Evolutionary conservation across 305 asterid genomes (phyloP), one percentile per base, ranked within the genome.

Genomic region (Solanum hybrid): DNA sequence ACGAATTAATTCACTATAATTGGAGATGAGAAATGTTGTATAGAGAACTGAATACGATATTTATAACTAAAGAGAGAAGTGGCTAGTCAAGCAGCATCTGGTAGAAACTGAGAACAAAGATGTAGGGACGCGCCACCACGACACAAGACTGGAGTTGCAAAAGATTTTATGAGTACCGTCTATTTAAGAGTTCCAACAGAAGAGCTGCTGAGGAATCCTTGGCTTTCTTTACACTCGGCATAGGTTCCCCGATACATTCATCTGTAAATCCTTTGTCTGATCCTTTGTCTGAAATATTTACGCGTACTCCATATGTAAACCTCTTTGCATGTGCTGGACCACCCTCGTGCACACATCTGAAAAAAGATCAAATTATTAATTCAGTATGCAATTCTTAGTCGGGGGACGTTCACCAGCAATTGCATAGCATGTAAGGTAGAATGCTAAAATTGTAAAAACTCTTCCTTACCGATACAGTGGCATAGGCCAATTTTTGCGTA

Each of bases 221-320:
- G 26, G 99, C 99, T 92, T 96, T 97, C 96, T 97, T 97, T 82
- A 97, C 99, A 88, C 98, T 97, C 8, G 99, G 99, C 98, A 97
- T 96, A 10, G 99, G 97, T 89, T 97, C 99, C 51, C 99, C 99
- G 3, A 97, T 91, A 92, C 99, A 97, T 92, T 97, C 99, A 87
- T 97, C 99, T 3, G 98, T 95, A 98, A 96, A 95, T 76, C 99
- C 99, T 92, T 92, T 93, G 88, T 97, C 99, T 13, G 97, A 92
- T 75, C 99, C 99, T 92, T 92, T 93, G 89, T 97, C 99, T 13
- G 97, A 92, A 28, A 99, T 95, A 89, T 97, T 97, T 14, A 97
- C 98, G 8, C 98, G 94, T 69, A 97, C 99, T 20, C 98, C 94
- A 91, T 94, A 97, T 13, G 99, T 97, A 89, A 97, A 97, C 93